Percentiles rank a stretch among this genome's conserved stretches.
Evolutionary conservation across 116 monocot species (phyloP).

Genomic region (Iris pallida): DNA sequence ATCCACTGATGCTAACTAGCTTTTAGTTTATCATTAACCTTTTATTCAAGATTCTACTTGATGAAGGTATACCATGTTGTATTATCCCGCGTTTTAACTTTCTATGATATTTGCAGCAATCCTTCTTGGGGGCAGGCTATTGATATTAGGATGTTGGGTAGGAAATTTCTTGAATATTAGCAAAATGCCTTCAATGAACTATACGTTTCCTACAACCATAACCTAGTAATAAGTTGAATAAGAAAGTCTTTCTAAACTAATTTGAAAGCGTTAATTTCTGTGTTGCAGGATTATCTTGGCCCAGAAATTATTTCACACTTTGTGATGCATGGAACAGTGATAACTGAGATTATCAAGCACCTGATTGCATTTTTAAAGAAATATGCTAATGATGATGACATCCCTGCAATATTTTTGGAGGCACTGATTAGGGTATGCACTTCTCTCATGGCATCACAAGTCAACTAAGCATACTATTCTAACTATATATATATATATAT

Average conservation of each 20-base stretch:
- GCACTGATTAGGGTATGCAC: conserved; percentile 73
- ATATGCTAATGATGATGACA: conserved; percentile 40
- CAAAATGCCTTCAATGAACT: not conserved
- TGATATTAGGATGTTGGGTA: too few relatives aligned
- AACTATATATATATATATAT: too few relatives aligned
- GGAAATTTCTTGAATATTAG: not conserved
- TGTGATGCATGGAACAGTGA: conserved; percentile 72
- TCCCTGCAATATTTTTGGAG: conserved; percentile 69
- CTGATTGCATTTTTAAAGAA: conserved; percentile 81
- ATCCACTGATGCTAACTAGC: too few relatives aligned
- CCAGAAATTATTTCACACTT: conserved; percentile 93
- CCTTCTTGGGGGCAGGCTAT: too few relatives aligned
- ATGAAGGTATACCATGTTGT: too few relatives aligned
- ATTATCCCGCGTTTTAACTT: too few relatives aligned
- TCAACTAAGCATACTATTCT: too few relatives aligned
- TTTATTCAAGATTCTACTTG: too few relatives aligned
- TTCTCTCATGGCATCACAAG: too few relatives aligned
- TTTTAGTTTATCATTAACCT: too few relatives aligned
- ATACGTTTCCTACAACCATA: not conserved
- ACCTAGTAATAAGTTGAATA: not conserved
- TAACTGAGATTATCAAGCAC: conserved; percentile 80
- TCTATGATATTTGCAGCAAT: too few relatives aligned
- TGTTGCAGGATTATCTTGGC: conserved; percentile 78
- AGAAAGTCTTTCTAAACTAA: not conserved
- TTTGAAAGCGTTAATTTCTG: not conserved